phyloP scores from a whole-genome alignment of 352 stramenopile genomes.

The Peronospora destructor region DNA sequence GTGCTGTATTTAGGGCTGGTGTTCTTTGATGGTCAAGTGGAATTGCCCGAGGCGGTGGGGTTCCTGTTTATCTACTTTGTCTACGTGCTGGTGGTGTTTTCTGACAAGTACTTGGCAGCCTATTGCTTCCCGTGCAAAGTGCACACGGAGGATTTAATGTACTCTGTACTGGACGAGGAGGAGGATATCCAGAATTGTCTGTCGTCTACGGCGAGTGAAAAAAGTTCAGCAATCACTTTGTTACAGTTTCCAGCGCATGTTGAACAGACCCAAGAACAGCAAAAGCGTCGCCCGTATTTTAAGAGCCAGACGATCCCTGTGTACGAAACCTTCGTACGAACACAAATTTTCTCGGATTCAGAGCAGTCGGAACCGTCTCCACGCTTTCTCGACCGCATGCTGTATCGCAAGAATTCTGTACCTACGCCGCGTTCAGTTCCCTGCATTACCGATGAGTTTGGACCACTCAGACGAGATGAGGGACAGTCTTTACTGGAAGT shows the following conservation, averaged over 20 bases:
- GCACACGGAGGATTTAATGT: constrained; percentile 11
- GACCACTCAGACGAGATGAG: constrained; percentile 22
- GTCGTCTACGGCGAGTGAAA: constrained; percentile 24
- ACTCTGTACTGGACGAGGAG: constrained; percentile 16
- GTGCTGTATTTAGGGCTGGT: constrained; percentile 66
- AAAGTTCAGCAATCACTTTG: constrained; percentile 10
- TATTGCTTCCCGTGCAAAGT: constrained; percentile 25
- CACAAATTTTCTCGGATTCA: constrained; percentile 38
- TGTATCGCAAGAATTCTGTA: constrained; percentile 51
- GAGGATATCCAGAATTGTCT: constrained; percentile 30
- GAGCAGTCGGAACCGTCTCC: constrained; percentile 54
- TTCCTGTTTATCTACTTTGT: constrained; percentile 67
- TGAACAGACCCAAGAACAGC: constrained; percentile 7
- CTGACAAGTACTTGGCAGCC: constrained; percentile 41
- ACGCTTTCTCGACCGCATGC: constrained; percentile 20
- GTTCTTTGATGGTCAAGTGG: constrained; percentile 66
- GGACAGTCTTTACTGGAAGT: constrained; percentile 49
- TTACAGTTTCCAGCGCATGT: constrained; percentile 2
- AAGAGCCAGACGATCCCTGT: constrained; percentile 30
- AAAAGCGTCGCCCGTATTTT: constrained; percentile 21
- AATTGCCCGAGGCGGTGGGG: constrained; percentile 47
- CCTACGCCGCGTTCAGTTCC: constrained; percentile 45
- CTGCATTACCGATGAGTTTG: constrained; percentile 23
- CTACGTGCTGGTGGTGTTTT: constrained; percentile 56
- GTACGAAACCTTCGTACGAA: constrained; percentile 28